Evolutionary conservation across 2,329 filamentous ascomycete genomes (phyloP), one percentile per base, ranked within the genome.

Genomic region (Arthroderma sp.): DNA sequence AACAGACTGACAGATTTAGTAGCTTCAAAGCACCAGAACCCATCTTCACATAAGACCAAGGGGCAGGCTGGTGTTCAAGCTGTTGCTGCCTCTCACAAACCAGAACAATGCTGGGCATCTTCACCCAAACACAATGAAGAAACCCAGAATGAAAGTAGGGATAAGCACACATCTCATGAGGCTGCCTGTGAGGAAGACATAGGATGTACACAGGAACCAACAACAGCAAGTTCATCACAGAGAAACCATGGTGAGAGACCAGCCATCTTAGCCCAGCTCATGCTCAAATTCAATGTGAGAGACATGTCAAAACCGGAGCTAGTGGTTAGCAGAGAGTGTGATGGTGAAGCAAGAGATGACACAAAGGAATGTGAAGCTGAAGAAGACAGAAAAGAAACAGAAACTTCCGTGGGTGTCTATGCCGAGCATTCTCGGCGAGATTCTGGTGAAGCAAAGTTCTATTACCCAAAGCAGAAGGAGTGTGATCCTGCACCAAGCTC

Each of bases 211-310:
- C 15, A 22, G 15, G 15, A 22, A 22, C 15, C 15, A 22, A 22
- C 15, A 22, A 22, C 15, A 22, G 15, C 15, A 22, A 22, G 3
- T 3, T 22, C 15, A 22, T 22, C 15, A 22, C 15, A 22, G 15
- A 22, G 3, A 22, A 22, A 22, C 15, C 15, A 22, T 22, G 15
- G 15, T 22, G 40, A 43, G 33, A 11, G 40, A 32, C 40, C 40
- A 28, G 32, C 38, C 28, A 44, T 49, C 34, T 34, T 49, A 29
- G 41, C 38, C 10, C 44, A 49, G 28, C 41, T 49, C 11, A 49
- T 46, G 45, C 42, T 42, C 3, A 42, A 40, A 27, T 40, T 47
- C 22, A 46, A 43, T 33, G 45, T 49, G 36, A 30, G 32, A 41
- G 45, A 43, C 27, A 29, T 29, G 29, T 28, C 34, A 30, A 9